Percentiles rank a stretch among this genome's conserved stretches.
Conservation (phyloP, 2,329 filamentous ascomycete species). For the Thielaviopsis euricoi region DNA sequence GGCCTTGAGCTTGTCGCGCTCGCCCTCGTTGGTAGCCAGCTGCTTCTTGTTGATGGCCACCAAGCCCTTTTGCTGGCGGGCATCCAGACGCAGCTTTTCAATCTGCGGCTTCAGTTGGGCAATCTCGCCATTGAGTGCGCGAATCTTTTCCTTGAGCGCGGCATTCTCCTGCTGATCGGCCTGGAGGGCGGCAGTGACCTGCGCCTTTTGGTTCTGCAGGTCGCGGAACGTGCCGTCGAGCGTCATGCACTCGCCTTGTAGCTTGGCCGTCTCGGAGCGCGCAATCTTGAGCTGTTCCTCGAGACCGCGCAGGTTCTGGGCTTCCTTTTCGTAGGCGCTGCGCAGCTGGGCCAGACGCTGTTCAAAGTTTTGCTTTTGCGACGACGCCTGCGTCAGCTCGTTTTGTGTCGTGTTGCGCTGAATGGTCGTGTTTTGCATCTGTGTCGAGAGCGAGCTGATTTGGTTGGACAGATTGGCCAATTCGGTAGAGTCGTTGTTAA, state of each 20-base stretch:
- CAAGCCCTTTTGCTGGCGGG: conserved; percentile 86
- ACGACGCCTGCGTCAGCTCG: conserved; percentile 62
- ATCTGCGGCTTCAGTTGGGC: conserved; percentile 73
- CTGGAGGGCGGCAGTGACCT: conserved; percentile 57
- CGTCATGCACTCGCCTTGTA: conserved; percentile 69
- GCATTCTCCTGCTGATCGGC: conserved; percentile 81
- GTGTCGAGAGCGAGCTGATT: conserved; percentile 73
- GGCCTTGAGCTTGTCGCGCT: conserved; percentile 70
- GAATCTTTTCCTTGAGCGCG: conserved; percentile 73
- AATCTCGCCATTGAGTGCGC: conserved; percentile 66
- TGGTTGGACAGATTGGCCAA: conserved; percentile 93
- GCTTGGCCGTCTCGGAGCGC: conserved; percentile 64
- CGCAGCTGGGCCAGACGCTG: conserved; percentile 73
- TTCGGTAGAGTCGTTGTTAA: conserved; percentile 80
- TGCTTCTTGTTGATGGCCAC: conserved; percentile 99
- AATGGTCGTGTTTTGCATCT: conserved; percentile 83
- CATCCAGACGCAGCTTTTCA: conserved; percentile 83
- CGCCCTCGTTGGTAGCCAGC: conserved; percentile 70
- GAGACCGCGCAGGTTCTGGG: conserved; percentile 65
- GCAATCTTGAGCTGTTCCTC: conserved; percentile 68
- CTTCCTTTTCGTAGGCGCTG: conserved; percentile 82
- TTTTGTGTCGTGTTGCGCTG: conserved; percentile 67
- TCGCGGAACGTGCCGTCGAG: conserved; percentile 71
- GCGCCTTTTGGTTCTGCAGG: conserved; percentile 65
- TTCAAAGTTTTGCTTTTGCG: conserved; percentile 89